Percentiles rank a stretch among this genome's conserved stretches.
phyloP scores from a whole-genome alignment of 2,329 filamentous ascomycete species.

The Talaromyces amestolkiae region DNA sequence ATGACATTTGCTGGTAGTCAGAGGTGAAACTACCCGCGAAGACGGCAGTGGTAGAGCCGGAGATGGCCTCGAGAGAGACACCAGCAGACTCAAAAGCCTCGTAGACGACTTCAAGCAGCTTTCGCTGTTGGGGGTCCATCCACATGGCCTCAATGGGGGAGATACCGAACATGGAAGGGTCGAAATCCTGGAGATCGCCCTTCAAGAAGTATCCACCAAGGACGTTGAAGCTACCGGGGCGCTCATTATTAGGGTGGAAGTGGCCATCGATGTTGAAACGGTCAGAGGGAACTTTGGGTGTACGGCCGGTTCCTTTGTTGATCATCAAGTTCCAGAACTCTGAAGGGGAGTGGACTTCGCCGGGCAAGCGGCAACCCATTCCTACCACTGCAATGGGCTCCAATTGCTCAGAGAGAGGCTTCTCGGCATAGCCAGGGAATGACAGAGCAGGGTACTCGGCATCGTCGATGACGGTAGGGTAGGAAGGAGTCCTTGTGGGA shows the following conservation, averaged over 20 bases:
- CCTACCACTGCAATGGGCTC: conserved; percentile 21
- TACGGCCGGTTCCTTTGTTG: conserved; percentile 8
- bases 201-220: conserved; percentile 12
- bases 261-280: conserved; percentile 14
- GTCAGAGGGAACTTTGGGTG: conserved; percentile 18
- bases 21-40: conserved; percentile 23
- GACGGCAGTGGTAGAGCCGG: conserved; percentile 23
- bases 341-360: not conserved
- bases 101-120: conserved; percentile 28
- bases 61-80: conserved; percentile 19
- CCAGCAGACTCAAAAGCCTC: conserved; percentile 29
- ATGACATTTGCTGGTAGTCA: conserved; percentile 24
- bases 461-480: conserved; percentile 6
- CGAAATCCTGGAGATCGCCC: conserved; percentile 23
- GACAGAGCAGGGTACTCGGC: conserved; percentile 1
- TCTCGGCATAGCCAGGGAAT: conserved; percentile 6
- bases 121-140: conserved; percentile 30
- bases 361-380: conserved; percentile 19
- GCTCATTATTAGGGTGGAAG: conserved; percentile 12
- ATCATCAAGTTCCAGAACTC: conserved; percentile 3
- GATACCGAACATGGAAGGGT: conserved; percentile 27
- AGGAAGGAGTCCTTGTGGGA: not conserved
- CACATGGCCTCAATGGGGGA: conserved; percentile 22
- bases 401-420: conserved; percentile 9
- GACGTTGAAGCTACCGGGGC: conserved; percentile 16